Evolutionary conservation across 176 grass and related monocot species (phyloP), one percentile per base, ranked within the genome.

Genomic region (Typha latifolia): DNA sequence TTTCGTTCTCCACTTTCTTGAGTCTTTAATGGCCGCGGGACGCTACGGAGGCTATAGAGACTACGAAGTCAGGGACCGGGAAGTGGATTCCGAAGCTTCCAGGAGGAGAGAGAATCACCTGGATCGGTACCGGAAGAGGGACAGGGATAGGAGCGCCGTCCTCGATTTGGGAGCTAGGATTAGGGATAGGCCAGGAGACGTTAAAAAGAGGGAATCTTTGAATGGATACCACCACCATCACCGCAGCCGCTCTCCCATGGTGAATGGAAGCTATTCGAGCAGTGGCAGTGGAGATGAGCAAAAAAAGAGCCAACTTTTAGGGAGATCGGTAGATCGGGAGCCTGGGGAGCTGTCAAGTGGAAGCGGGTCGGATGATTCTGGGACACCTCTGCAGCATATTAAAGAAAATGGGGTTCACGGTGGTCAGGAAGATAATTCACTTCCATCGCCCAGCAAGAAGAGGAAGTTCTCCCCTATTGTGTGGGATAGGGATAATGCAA

Each of bases 381-480:
- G 51, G 43, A 81, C 68, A 23, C 59, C 14, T 23, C 16, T 8
- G n/a, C 34, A 43, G 23, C 70, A 77, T 68, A n/a, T 4, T n/a
- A 67, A 66, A 51, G 79, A 87, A 10, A 48, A 34, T 3, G 19
- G 67, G 48, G 24, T 18, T 66, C 20, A 18, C 11, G 43, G n/a
- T 27, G 14, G 52, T 7, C 63, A 61, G 14, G 59, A 59, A 48
- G 63, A 32, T 10, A 14, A 5, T 59, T 18, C 13, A 15, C 57
- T 5, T 61, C 26, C 4, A 1, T 68, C 67, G 26, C 66, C 69
- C 48, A 84, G 24, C 27, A 87, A 73, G 76, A 97, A 93, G 75
- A 74, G 94, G 52, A 97, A 93, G 61, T 79, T 77, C 47, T 90
- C 79, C 11, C 86, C 86, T 4, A 76, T 85, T 73, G 63, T 81